Conservation (phyloP, 2,329 filamentous ascomycete genomes). For the Penicillium olsonii region DNA sequence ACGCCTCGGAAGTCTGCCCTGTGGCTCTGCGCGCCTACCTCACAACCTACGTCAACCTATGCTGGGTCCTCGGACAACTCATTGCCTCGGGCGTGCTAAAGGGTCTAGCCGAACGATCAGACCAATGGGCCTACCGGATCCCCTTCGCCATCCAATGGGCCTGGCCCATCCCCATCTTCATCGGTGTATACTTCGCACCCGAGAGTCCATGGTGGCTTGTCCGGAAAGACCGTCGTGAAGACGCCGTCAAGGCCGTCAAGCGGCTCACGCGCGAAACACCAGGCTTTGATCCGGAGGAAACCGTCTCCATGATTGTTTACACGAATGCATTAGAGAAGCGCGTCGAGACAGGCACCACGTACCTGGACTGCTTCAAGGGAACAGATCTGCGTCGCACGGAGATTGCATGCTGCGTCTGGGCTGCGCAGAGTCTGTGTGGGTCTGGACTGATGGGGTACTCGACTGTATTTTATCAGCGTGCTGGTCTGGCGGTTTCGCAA, state of each 20-base stretch:
- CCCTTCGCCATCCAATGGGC: constrained; percentile 39
- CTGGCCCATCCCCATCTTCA: constrained; percentile 26
- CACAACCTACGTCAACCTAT: constrained; percentile 43
- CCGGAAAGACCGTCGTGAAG: constrained; percentile 35
- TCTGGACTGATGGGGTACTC: constrained; percentile 35
- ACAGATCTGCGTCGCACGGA: constrained; percentile 43
- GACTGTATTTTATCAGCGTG: constrained; percentile 39
- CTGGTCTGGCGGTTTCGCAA: constrained; percentile 35
- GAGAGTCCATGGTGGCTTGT: constrained; percentile 44
- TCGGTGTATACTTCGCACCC: constrained; percentile 30
- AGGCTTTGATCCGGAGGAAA: constrained; percentile 30
- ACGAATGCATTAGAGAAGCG: constrained; percentile 36
- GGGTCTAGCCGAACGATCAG: constrained; percentile 28
- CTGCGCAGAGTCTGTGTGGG: constrained; percentile 35
- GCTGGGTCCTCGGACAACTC: constrained; percentile 46
- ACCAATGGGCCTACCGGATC: constrained; percentile 41
- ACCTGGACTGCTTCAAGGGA: constrained; percentile 34
- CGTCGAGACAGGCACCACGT: constrained; percentile 20
- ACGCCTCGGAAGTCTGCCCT: constrained; percentile 42
- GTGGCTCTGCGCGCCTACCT: constrained; percentile 35
- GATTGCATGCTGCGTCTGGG: constrained; percentile 41
- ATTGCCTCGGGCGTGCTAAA: constrained; percentile 38
- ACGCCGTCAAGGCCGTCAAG: constrained; percentile 34
- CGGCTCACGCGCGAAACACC: constrained; percentile 29
- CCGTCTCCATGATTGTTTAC: constrained; percentile 41